Percentiles rank a stretch among this genome's conserved stretches.
phyloP scores from a whole-genome alignment of 768 basidiomycete species.

The Leccinum imitatum region DNA sequence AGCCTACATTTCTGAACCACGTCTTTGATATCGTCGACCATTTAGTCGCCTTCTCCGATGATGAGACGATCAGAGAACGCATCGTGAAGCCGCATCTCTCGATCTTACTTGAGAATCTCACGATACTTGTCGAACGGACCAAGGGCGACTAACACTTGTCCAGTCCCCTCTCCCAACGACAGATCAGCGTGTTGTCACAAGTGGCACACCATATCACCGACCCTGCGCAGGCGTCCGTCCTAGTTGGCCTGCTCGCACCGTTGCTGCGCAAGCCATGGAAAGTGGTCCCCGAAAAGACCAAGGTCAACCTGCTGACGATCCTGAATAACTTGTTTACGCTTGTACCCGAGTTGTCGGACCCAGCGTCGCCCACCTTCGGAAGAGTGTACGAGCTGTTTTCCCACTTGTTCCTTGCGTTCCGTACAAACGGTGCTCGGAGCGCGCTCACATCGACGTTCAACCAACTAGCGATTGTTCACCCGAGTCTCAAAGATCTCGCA shows the following conservation, averaged over 20 bases:
- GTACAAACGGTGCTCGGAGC: slow-evolving; percentile 67
- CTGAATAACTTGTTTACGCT: slow-evolving; percentile 63
- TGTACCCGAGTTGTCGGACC: slow-evolving; percentile 58
- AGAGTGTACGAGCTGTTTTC: slow-evolving; percentile 69
- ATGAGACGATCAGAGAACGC: slow-evolving; percentile 46
- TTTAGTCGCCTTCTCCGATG: slow-evolving; percentile 56
- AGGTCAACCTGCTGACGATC: slow-evolving; percentile 77
- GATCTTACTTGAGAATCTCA: slow-evolving; percentile 67
- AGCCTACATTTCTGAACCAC: slow-evolving; percentile 58
- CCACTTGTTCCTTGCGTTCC: slow-evolving; percentile 73
- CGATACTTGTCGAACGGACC: slow-evolving; percentile 62
- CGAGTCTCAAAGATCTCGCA: slow-evolving; percentile 49
- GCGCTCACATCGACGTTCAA: slow-evolving; percentile 68
- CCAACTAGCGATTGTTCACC: slow-evolving; percentile 38
- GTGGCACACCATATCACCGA: slow-evolving; percentile 75
- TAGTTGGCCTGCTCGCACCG: slow-evolving; percentile 74
- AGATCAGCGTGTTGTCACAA: slow-evolving; percentile 77
- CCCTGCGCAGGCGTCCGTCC: slow-evolving; percentile 64
- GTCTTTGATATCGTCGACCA: slow-evolving; percentile 86
- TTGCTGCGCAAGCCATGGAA: slow-evolving; percentile 73
- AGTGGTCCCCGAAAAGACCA: slow-evolving; percentile 69
- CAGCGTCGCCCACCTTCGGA: slow-evolving; percentile 41
- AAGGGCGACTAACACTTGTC: slow-evolving; percentile 50
- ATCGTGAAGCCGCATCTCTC: slow-evolving; percentile 73
- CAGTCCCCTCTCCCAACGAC: slow-evolving; percentile 72